phyloP scores from a whole-genome alignment of 257 asterid genomes.

The Buddleja alternifolia region DNA sequence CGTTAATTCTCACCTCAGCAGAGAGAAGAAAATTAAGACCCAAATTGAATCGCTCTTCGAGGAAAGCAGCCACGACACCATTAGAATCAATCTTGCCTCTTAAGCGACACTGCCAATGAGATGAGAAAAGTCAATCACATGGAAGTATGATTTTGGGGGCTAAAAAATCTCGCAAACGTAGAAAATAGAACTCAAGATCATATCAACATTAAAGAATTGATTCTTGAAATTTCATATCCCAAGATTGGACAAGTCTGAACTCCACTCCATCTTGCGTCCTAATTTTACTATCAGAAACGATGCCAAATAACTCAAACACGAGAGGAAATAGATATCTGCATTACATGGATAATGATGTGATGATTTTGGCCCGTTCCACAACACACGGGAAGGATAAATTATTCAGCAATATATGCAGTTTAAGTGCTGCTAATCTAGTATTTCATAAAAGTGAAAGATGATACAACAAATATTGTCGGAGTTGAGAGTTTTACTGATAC shows the following conservation, averaged over 20 bases:
- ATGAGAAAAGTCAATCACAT: conserved; percentile 4
- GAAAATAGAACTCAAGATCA: not conserved
- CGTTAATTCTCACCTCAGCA: conserved; percentile 71
- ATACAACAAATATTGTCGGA: not conserved
- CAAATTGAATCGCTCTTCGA: conserved; percentile 84
- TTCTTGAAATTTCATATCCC: not conserved
- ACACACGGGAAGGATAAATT: not conserved
- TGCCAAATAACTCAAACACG: not conserved
- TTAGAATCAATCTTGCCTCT: conserved; percentile 92
- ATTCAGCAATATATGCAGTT: not conserved
- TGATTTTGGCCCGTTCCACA: not conserved
- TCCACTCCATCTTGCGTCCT: not conserved
- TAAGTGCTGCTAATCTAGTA: conserved; percentile 3
- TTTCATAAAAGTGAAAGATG: too few species aligned
- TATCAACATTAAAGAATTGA: not conserved
- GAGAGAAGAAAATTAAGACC: conserved; percentile 92
- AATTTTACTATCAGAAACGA: conserved; percentile 5
- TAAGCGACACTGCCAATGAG: conserved; percentile 72
- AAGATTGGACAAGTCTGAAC: not conserved
- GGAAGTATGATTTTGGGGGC: not conserved
- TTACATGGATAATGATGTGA: not conserved
- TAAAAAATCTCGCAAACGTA: not conserved
- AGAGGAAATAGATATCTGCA: not conserved
- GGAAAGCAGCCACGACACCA: conserved; percentile 70
- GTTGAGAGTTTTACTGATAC: not conserved